A percentile compares a stretch with the other conserved stretches of the same genome.
Evolutionary conservation across 192 early-diverging fungal species (phyloP).

Genomic region (Globomyces pollinis-pini): DNA sequence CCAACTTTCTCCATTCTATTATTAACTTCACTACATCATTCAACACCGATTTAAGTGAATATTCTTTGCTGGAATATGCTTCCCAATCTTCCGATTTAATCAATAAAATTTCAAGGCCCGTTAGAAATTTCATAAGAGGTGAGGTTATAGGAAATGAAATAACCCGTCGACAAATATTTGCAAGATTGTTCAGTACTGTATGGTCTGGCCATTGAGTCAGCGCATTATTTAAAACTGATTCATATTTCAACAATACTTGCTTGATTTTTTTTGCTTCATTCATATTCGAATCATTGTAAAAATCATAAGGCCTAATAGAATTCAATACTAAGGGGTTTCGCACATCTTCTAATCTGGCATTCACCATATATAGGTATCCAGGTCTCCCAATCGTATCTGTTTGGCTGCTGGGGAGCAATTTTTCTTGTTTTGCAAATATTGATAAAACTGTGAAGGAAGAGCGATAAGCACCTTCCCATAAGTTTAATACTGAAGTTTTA

Average conservation of each 20-base stretch:
- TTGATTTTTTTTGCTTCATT: slow-evolving; percentile 59
- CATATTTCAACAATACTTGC: slow-evolving; percentile 54
- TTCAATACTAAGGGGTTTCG: background rate
- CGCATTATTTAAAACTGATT: slow-evolving; percentile 51
- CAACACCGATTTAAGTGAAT: slow-evolving; percentile 63
- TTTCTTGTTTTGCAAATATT: background rate
- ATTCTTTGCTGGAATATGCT: slow-evolving; percentile 70
- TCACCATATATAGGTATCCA: slow-evolving; percentile 4
- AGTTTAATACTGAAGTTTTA: too few species aligned
- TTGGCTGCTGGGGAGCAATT: background rate
- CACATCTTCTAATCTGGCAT: background rate
- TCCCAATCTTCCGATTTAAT: slow-evolving; percentile 93
- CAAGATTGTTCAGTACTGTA: slow-evolving; percentile 69
- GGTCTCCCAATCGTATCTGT: background rate
- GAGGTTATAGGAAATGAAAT: slow-evolving; percentile 64
- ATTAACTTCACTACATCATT: slow-evolving; percentile 66
- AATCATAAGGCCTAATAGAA: slow-evolving; percentile 40
- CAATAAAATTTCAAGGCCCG: slow-evolving; percentile 81
- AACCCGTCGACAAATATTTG: slow-evolving; percentile 30
- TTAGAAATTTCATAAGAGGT: slow-evolving; percentile 82
- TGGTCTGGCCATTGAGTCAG: slow-evolving; percentile 87
- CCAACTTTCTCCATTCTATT: slow-evolving; percentile 84
- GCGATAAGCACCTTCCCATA: background rate
- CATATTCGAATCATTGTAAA: slow-evolving; percentile 80
- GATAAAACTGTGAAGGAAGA: background rate